phyloP scores from a whole-genome alignment of 179 eudicot genomes.

The Carnegiea gigantea region DNA sequence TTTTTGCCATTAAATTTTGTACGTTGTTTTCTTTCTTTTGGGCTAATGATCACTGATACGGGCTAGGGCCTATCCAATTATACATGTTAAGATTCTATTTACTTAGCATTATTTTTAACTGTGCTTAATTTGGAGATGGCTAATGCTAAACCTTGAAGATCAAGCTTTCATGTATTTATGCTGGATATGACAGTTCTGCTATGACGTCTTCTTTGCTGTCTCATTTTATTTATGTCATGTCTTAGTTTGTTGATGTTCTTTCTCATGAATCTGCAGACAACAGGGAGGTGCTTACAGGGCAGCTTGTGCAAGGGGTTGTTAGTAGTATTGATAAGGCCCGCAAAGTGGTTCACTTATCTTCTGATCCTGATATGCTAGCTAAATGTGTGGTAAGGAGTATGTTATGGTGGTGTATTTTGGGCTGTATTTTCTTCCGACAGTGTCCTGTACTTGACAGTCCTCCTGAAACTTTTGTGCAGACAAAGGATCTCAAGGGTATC shows the following conservation, averaged over 20 bases:
- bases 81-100: neutral
- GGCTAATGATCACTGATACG: neutral
- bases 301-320: slow-evolving; percentile 82
- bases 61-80: neutral
- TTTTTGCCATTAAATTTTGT: neutral
- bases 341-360: slow-evolving; percentile 72
- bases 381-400: slow-evolving; percentile 72
- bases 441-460: slow-evolving; percentile 20
- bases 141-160: slow-evolving; percentile 2
- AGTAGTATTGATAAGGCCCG: slow-evolving; percentile 76
- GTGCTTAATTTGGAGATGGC: neutral
- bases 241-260: neutral
- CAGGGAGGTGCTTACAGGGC: slow-evolving; percentile 43
- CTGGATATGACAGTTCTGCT: neutral
- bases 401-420: neutral
- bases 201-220: neutral
- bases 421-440: slow-evolving; percentile 13
- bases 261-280: slow-evolving; percentile 38
- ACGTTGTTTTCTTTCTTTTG: neutral
- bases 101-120: neutral
- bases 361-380: slow-evolving; percentile 60
- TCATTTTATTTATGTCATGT: neutral
- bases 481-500: slow-evolving; percentile 87
- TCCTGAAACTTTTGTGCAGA: slow-evolving; percentile 41
- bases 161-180: slow-evolving; percentile 2